Conservation (phyloP, 805 yeast genomes). For the Scheffersomyces amazonensis region DNA sequence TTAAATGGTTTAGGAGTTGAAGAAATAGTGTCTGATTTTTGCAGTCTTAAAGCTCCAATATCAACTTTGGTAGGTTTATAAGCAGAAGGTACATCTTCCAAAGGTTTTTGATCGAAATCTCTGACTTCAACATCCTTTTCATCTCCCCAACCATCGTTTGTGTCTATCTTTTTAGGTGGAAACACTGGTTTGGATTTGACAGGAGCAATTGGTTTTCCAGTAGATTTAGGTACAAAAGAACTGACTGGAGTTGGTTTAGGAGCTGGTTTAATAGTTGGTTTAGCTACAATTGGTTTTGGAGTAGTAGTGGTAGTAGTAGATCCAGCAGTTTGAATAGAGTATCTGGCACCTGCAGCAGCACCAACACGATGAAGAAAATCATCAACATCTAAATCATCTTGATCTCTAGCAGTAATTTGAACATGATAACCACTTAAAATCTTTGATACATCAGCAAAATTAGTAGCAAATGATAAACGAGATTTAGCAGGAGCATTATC, state of each 20-base stretch:
- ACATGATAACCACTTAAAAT: constrained; percentile 84
- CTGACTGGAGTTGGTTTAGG: constrained; percentile 14
- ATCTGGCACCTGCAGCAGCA: constrained; percentile 95
- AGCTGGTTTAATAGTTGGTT: constrained; percentile 25
- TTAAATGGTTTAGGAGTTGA: constrained; percentile 33
- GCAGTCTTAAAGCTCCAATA: constrained; percentile 51
- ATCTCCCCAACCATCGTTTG: constrained; percentile 71
- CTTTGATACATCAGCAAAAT: constrained; percentile 72
- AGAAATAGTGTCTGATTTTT: constrained; percentile 44
- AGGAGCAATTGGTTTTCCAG: constrained; percentile 40
- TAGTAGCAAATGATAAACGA: constrained; percentile 71
- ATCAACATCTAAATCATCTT: constrained; percentile 79
- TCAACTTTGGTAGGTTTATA: constrained; percentile 66
- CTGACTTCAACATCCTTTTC: constrained; percentile 56
- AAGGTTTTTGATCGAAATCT: constrained; percentile 49
- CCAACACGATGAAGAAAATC: constrained; percentile 75
- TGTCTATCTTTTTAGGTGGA: constrained; percentile 15
- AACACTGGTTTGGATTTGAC: constrained; percentile 28
- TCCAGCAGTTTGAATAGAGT: constrained; percentile 54
- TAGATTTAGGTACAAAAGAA: constrained; percentile 30
- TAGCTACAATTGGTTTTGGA: constrained; percentile 23
- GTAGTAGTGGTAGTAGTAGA: constrained; percentile 23
- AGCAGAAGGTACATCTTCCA: constrained; percentile 56
- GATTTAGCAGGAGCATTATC: constrained; percentile 85
- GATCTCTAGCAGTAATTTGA: constrained; percentile 94